A percentile compares a stretch with the other conserved stretches of the same genome.
Evolutionary conservation across 2,329 filamentous ascomycete species (phyloP).

Genomic region (Nakataea oryzae): DNA sequence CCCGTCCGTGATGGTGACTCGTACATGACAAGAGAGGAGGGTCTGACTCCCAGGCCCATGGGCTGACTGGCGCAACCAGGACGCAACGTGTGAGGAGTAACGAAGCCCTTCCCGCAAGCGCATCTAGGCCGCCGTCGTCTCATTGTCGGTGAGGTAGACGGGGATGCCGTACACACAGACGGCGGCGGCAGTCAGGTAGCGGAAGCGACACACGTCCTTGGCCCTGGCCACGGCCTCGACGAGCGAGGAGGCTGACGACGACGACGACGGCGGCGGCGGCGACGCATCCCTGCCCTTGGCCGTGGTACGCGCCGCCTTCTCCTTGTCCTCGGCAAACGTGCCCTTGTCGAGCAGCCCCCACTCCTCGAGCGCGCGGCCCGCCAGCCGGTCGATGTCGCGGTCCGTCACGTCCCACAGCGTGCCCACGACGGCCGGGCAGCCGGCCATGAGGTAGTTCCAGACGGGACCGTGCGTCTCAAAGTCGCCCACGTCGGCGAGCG

Average conservation of each 20-base stretch:
- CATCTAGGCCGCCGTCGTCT: neutral
- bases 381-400: constrained; percentile 91
- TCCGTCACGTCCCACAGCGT: constrained; percentile 98
- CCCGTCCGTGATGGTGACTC: neutral
- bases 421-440: constrained; percentile 75
- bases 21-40: neutral
- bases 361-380: constrained; percentile 64
- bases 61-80: too few relatives aligned
- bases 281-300: neutral
- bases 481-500: constrained; percentile 68
- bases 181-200: constrained; percentile 86
- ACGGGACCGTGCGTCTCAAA: constrained; percentile 89
- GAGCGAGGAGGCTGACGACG: constrained; percentile 37
- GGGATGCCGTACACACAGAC: constrained; percentile 93
- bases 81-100: neutral
- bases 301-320: constrained; percentile 12
- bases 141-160: constrained; percentile 54
- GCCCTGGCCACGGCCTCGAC: constrained; percentile 74
- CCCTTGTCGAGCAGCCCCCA: constrained; percentile 65
- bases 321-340: constrained; percentile 17
- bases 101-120: neutral
- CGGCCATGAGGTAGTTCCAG: constrained; percentile 84
- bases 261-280: constrained; percentile 1
- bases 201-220: constrained; percentile 70
- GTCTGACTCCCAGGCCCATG: neutral